A percentile compares a stretch with the other conserved stretches of the same genome.
Conservation (phyloP, 345 rosid species). For the Sisymbrium irio region DNA sequence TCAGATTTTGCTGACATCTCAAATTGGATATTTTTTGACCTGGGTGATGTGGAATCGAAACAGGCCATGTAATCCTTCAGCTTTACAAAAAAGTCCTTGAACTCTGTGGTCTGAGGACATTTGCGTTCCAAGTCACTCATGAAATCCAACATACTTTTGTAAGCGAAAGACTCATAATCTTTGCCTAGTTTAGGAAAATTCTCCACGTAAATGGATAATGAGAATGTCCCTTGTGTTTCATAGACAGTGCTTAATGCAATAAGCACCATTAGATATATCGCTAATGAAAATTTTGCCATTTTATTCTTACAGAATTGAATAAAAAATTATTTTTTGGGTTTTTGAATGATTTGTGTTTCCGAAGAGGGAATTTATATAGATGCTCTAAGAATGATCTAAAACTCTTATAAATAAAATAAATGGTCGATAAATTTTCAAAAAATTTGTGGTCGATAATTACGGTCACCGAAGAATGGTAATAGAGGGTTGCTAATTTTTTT, state of each 20-base stretch:
- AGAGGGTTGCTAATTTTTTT: too few species aligned
- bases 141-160: slow-evolving; percentile 9
- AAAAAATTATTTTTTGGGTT: too few species aligned
- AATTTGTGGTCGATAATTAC: too few species aligned
- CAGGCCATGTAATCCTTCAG: slow-evolving; percentile 17
- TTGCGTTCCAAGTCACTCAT: slow-evolving; percentile 1
- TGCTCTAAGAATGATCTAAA: too few species aligned
- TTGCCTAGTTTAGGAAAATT: slow-evolving; percentile 16
- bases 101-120: slow-evolving; percentile 10
- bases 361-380: neutral
- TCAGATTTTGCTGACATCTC: slow-evolving; percentile 10
- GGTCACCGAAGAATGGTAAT: too few species aligned
- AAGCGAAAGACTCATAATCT: slow-evolving; percentile 8
- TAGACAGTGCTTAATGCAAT: slow-evolving; percentile 10
- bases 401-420: too few species aligned
- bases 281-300: slow-evolving; percentile 12
- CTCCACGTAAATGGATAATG: slow-evolving; percentile 1
- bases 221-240: slow-evolving; percentile 18
- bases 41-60: neutral
- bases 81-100: slow-evolving; percentile 13
- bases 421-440: too few species aligned
- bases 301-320: neutral
- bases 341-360: neutral
- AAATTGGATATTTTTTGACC: too few species aligned
- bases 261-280: slow-evolving; percentile 7